Base-by-base conservation (phyloP, 257 asterid genomes). In the Forsythia suspensa region DNA sequence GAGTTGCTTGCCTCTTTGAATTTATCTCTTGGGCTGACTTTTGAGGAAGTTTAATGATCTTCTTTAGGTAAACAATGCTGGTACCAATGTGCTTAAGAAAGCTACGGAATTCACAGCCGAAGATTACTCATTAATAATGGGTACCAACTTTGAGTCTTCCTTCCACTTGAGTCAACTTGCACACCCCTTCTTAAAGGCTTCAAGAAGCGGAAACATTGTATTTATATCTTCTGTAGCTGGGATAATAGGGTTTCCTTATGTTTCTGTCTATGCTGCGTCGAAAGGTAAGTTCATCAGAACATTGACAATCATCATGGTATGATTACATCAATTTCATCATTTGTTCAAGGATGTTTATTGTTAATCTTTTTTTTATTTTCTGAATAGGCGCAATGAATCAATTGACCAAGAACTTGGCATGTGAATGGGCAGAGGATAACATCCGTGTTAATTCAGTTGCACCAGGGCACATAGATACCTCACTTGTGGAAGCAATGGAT, bases 141-240 rank as follows among this genome's bases (percentile, higher is more conserved):
- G n/a, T 1, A 78, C 81, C 6, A 78, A 78, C 16, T 21, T 78
- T 18, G 81, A 78, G 13, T 55, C 81, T 39, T 7, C 40, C 40
- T 78, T 40, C 72, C 76, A 78, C 21, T 38, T 78, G 29, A 48
- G 71, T 12, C 81, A 78, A 71, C 81, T 78, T 13, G 70, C 71
- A 51, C 61, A 70, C 66, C 81, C 76, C 2, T 70, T 78, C 4
- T 66, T 78, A 3, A 78, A 78, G 42, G 59, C 76, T 70, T 78
- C 81, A 8, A 59, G 63, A 39, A 70, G 9, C 4, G 81, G 61
- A 78, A 78, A 48, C 34, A 21, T 78, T 59, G 76, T 78, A 6
- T 78, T 69, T 10, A 55, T 78, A 55, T 78, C 81, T 18, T 70
- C 76, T 3, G 61, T 71, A 16, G 59, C 61, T 4, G 70, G 76